Conservation (phyloP, 2,329 filamentous ascomycete genomes). For the Septoria petroselini region DNA sequence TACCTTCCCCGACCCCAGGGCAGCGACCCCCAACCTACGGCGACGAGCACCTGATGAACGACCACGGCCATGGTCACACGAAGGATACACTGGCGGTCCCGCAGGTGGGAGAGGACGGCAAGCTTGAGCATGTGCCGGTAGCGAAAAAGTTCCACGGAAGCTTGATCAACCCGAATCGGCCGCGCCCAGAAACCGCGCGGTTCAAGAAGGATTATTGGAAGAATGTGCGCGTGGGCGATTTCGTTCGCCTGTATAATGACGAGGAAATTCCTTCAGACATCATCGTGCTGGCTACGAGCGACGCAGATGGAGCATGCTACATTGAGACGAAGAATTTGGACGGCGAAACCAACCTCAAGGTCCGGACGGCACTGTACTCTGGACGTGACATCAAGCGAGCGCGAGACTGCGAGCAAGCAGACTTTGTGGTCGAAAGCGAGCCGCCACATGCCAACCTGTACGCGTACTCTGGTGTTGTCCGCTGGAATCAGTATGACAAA, state of each 20-base stretch:
- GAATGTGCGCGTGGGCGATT: conserved; percentile 89
- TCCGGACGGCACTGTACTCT: conserved; percentile 84
- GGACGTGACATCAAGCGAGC: conserved; percentile 81
- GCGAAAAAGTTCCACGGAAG: conserved; percentile 59
- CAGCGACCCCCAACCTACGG: conserved; percentile 38
- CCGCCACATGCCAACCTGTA: conserved; percentile 90
- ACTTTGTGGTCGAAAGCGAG: conserved; percentile 89
- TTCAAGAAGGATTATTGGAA: conserved; percentile 97
- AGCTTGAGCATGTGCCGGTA: conserved; percentile 27
- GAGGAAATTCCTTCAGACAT: conserved; percentile 94
- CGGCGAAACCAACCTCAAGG: conserved; percentile 95
- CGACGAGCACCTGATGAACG: conserved; percentile 13
- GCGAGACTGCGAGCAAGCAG: conserved; percentile 82
- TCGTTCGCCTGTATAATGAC: conserved; percentile 92
- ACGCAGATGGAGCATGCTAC: conserved; percentile 90
- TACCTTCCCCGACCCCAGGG: conserved; percentile 72
- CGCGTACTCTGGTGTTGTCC: conserved; percentile 84
- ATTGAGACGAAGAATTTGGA: conserved; percentile 98
- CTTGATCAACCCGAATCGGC: conserved; percentile 69
- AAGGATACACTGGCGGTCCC: conserved; percentile 34
- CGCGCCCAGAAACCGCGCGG: conserved; percentile 66
- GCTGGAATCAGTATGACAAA: conserved; percentile 73
- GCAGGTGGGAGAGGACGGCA: conserved; percentile 23
- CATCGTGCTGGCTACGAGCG: conserved; percentile 87
- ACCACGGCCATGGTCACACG: conserved; percentile 16